Base-by-base conservation (phyloP, 257 asterid species). In the Anisodus acutangulus region DNA sequence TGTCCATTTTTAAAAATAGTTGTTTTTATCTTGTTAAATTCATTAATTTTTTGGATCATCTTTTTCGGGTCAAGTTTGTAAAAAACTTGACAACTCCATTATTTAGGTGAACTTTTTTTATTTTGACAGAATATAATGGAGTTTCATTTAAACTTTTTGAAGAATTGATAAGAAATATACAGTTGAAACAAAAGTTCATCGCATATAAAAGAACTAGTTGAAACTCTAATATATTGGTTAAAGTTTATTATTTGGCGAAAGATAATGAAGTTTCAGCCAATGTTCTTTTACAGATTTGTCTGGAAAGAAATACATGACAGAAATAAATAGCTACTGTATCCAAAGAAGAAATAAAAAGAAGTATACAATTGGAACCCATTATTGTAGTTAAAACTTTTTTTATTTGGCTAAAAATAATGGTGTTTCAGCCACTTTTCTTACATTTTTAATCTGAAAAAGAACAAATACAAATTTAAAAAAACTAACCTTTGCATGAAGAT, bases 151-250 rank as follows among this genome's bases (percentile, higher is more conserved):
- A 39, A 39, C 53, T 41, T 45, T 39, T 69, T 16, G 17, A 9
- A 13, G 53, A 39, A 9, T 16, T 69, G 78, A 39, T 39, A 69
- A 69, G 54, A 69, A 69, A 16, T 69, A 16, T 39, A 8, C 9
- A 19, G n/a, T 39, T 9, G 54, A 69, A 69, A 69, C 31, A 39
- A 16, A 39, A 69, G 31, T 39, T 41, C 53, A 69, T 69, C 39
- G 53, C 53, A 69, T 39, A 6, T 0, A 41, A 41, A 31, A 31
- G 35, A 31, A 31, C 35, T 0, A 1, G 31, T 69, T 69, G 31
- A 53, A 39, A 16, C 78, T 69, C 15, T 69, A 69, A 39, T 39
- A 69, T 69, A 69, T 69, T 41, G 53, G n/a, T 13, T 69, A 69
- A 41, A 69, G 7, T 69, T 69, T 39, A 69, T 69, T 69, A 8